phyloP scores from a whole-genome alignment of 2,329 filamentous ascomycete species.

The Pezicula neosporulosa region DNA sequence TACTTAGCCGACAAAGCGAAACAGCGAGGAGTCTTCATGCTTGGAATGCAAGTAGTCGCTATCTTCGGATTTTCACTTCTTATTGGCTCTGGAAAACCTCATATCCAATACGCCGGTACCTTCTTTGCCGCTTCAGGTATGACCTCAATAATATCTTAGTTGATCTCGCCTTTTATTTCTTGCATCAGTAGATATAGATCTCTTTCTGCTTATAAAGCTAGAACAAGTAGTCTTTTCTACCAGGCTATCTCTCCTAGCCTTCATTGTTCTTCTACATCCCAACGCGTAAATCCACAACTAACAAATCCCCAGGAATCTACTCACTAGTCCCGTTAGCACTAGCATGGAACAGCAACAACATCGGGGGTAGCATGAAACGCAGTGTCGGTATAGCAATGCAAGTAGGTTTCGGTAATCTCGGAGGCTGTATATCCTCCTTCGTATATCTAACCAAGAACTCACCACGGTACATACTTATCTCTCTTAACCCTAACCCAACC shows the following conservation, averaged over 20 bases:
- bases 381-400: conserved; percentile 41
- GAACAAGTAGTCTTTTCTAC: too few species aligned
- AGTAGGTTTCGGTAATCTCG: conserved; percentile 37
- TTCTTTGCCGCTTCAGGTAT: conserved; percentile 57
- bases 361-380: conserved; percentile 36
- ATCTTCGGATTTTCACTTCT: neutral
- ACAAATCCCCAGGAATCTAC: conserved; percentile 32
- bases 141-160: conserved; percentile 31
- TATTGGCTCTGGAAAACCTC: conserved; percentile 26
- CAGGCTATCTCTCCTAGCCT: too few species aligned
- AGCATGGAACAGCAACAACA: conserved; percentile 41
- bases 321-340: conserved; percentile 41
- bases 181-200: too few species aligned
- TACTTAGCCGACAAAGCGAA: conserved; percentile 51
- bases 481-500: too few species aligned
- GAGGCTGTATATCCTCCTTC: conserved; percentile 45
- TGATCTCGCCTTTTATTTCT: too few species aligned
- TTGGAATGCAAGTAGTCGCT: conserved; percentile 47
- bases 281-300: too few species aligned
- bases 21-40: conserved; percentile 43
- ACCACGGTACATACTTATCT: conserved; percentile 14
- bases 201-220: too few species aligned
- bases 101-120: conserved; percentile 54
- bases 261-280: too few species aligned
- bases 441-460: conserved; percentile 41